Evolutionary conservation across 2,329 filamentous ascomycete genomes (phyloP), one percentile per base, ranked within the genome.

Genomic region (Bretziella fagacearum): DNA sequence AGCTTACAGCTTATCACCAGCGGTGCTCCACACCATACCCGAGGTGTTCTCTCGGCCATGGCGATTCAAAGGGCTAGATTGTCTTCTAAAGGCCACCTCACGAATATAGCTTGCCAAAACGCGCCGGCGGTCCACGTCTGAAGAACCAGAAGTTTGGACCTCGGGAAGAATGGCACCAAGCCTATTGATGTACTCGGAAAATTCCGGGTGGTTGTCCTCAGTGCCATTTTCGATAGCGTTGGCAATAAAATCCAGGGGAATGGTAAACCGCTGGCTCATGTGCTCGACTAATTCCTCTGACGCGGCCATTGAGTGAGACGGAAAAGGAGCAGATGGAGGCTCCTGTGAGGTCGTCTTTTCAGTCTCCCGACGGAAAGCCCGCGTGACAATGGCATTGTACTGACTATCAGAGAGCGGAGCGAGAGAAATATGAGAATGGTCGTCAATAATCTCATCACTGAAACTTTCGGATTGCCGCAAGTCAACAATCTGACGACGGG

Each of bases 401-500:
- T 44, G 48, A 4, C 18, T 20, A n/a, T 23, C 23, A 11, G 39
- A 43, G 20, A 48, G 30, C 7, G 40, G 17, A 23, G 29, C 30
- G 20, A 44, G 22, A 10, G 13, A 17, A 20, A 48, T 43, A 5
- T 35, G n/a, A n/a, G 39, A 36, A 22, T 43, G 39, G 22, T 48
- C 46, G 22, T 29, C 22, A 8, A 79, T 33, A 4, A 22, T n/a
- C n/a, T 47, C 26, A 13, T 40, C 33, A 11, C 41, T 45, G 29
- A 51, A 51, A 13, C 33, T 58, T 3, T 27, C 17, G 6, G 50
- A 71, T 70, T 47, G 75, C 67, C 78, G 72, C 35, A 89, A 67
- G 23, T 72, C 65, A 25, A 91, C 66, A 26, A 81, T 70, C 58
- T 91, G 84, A 39, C 79, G 75, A 44, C 74, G 69, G 40, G 71